phyloP scores from a whole-genome alignment of 2,329 filamentous ascomycete genomes.

The Cladobotryum protrusum region DNA sequence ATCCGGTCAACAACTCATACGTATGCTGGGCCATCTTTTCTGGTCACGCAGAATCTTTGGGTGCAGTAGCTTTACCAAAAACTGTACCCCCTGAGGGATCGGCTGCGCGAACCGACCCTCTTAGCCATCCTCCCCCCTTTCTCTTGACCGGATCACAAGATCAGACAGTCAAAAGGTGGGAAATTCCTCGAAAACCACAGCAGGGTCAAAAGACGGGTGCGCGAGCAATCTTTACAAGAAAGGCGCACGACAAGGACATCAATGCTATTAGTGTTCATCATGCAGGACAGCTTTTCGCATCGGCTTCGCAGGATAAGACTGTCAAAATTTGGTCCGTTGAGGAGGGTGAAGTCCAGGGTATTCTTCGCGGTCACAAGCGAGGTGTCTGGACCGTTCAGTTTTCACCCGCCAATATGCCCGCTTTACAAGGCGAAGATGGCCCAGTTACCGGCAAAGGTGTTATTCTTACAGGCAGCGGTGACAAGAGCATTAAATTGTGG shows the following conservation, averaged over 20 bases:
- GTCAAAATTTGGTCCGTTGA: constrained; percentile 95
- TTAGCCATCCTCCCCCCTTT: constrained; percentile 75
- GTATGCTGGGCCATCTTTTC: constrained; percentile 77
- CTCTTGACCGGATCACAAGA: constrained; percentile 92
- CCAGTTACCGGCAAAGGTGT: constrained; percentile 72
- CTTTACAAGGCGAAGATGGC: constrained; percentile 65
- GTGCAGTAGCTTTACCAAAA: constrained; percentile 79
- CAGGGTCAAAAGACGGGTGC: constrained; percentile 45
- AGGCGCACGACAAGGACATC: constrained; percentile 98
- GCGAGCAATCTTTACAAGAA: constrained; percentile 75
- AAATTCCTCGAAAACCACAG: constrained; percentile 56
- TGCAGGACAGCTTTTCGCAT: constrained; percentile 76
- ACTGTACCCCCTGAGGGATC: constrained; percentile 61
- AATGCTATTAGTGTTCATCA: constrained; percentile 84
- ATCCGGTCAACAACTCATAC: constrained; percentile 67
- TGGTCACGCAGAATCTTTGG: constrained; percentile 89
- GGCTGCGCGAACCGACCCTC: constrained; percentile 63
- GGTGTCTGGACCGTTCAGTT: constrained; percentile 96
- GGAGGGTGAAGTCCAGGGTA: constrained; percentile 84
- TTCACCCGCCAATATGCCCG: constrained; percentile 69
- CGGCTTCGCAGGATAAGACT: constrained; percentile 91
- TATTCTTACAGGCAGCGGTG: constrained; percentile 83
- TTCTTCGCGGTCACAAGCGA: constrained; percentile 84
- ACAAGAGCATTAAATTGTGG: constrained; percentile 96
- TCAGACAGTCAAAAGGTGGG: constrained; percentile 91